phyloP scores from a whole-genome alignment of 2,329 filamentous ascomycete species.

The Ramularia endophylla region DNA sequence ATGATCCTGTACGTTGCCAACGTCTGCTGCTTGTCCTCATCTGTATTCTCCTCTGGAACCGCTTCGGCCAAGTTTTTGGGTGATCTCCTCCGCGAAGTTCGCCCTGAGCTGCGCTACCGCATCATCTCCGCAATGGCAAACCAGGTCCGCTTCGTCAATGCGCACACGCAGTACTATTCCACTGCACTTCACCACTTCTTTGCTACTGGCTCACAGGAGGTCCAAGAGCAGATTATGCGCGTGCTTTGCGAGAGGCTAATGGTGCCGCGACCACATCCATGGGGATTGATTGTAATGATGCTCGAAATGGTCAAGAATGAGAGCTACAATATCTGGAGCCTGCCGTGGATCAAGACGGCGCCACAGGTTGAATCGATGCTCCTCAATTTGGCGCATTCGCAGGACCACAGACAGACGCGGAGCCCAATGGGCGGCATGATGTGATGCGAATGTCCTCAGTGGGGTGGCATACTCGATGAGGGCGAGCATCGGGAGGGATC shows the following conservation, averaged over 20 bases:
- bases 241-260: conserved; percentile 83
- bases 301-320: conserved; percentile 88
- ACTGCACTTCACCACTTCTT: conserved; percentile 81
- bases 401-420: conserved; percentile 14
- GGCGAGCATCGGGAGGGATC: no score
- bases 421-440: conserved; percentile 9
- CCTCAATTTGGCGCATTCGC: conserved; percentile 24
- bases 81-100: conserved; percentile 67
- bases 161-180: conserved; percentile 88
- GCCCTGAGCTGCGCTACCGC: conserved; percentile 75
- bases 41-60: conserved; percentile 59
- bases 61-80: conserved; percentile 68
- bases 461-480: no score
- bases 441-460: background rate
- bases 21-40: conserved; percentile 45
- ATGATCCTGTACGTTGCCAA: conserved; percentile 70
- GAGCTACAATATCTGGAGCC: conserved; percentile 84
- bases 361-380: conserved; percentile 62
- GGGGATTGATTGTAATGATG: conserved; percentile 85
- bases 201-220: conserved; percentile 58
- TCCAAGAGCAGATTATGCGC: conserved; percentile 85
- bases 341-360: conserved; percentile 83
- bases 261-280: conserved; percentile 87
- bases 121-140: conserved; percentile 80
- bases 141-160: conserved; percentile 84